phyloP scores from a whole-genome alignment of 2,329 filamentous ascomycete species.

The Apiospora arundinis region DNA sequence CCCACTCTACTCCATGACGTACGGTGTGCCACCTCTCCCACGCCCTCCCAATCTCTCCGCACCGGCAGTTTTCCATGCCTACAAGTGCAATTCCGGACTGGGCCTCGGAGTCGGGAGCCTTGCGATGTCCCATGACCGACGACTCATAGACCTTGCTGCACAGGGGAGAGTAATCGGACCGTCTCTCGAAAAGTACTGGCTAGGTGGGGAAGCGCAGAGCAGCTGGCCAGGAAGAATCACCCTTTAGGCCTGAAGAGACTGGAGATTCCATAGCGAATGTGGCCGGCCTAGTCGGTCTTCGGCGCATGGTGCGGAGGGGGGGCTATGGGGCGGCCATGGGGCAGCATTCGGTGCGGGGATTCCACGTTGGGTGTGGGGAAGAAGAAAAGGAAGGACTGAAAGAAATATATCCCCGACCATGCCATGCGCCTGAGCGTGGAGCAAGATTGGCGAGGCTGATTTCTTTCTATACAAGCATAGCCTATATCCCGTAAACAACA shows the following conservation, averaged over 20 bases:
- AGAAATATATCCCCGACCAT: not conserved
- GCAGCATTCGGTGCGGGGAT: conserved; percentile 13
- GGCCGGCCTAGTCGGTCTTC: not conserved
- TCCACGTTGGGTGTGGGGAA: not conserved
- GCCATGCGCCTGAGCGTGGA: not conserved
- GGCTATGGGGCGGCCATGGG: not conserved
- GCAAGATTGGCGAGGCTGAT: conserved; percentile 5
- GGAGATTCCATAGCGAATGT: not conserved
- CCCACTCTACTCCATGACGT: not conserved
- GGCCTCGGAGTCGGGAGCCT: conserved; percentile 15
- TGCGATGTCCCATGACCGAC: not conserved
- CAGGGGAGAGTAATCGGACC: conserved; percentile 8
- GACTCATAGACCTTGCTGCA: conserved; percentile 8
- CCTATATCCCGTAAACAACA: not conserved
- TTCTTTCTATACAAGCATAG: not conserved
- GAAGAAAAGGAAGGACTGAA: not conserved
- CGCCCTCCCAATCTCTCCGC: not conserved
- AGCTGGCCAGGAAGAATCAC: not conserved
- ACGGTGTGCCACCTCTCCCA: not conserved
- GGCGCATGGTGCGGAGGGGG: conserved; percentile 10
- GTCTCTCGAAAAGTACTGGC: not conserved
- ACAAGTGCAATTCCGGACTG: conserved; percentile 5
- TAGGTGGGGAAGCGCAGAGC: not conserved
- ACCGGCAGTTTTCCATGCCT: not conserved
- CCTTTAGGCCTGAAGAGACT: not conserved